These are phyloP conservation scores for Populus tremula DNA, from an alignment of 345 rosid genomes.

Conservation along the genomic window DNA sequence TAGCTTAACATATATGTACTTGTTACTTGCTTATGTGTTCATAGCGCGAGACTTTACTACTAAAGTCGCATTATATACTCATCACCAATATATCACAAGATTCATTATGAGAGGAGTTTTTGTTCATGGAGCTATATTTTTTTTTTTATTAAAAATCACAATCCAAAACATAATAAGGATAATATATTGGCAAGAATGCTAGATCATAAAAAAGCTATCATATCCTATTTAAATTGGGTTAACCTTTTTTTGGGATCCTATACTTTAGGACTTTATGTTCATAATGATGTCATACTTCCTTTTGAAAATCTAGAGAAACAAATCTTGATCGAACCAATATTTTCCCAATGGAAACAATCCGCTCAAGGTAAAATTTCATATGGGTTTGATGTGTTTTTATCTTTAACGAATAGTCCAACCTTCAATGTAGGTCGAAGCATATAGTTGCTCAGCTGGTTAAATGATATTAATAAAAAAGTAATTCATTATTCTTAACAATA, in stretches of 20 bases:
- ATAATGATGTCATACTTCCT: not conserved
- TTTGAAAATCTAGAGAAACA: not conserved
- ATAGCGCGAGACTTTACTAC: too few relatives aligned
- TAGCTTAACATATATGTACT: too few relatives aligned
- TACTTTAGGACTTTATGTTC: not conserved
- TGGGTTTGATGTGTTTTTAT: slow-evolving; percentile 17
- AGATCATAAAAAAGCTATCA: not conserved
- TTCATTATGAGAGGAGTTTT: too few relatives aligned
- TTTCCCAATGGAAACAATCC: not conserved
- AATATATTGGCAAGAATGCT: too few relatives aligned
- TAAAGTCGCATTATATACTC: too few relatives aligned
- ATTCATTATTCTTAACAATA: too few relatives aligned
- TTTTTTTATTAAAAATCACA: too few relatives aligned
- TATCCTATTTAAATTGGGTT: not conserved
- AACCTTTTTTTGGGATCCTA: not conserved
- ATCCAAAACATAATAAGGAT: too few relatives aligned
- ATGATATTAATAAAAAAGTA: not conserved
- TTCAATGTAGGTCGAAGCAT: slow-evolving; percentile 8
- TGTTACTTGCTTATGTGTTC: not conserved
- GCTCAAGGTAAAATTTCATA: not conserved
- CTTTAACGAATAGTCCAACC: slow-evolving; percentile 5
- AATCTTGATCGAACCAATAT: slow-evolving; percentile 1
- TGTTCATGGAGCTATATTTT: too few relatives aligned
- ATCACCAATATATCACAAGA: not conserved
- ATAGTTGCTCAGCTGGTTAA: not conserved